phyloP scores from a whole-genome alignment of 2,329 filamentous ascomycete genomes.

The Fonsecaea nubica region DNA sequence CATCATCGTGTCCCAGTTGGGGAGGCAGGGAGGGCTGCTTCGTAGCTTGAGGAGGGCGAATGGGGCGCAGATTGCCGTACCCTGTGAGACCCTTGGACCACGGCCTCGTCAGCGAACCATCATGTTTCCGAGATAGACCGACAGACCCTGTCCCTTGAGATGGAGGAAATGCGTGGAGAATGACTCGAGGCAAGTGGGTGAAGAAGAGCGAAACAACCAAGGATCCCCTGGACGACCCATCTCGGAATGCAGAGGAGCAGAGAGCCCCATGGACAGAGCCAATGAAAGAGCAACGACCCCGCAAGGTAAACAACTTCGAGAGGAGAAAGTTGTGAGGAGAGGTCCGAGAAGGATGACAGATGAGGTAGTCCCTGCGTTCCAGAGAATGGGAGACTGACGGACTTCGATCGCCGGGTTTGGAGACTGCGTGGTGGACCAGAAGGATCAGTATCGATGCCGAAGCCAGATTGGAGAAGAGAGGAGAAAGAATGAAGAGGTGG shows the following conservation, averaged over 20 bases:
- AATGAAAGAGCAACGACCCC: conserved; percentile 13
- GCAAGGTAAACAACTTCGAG: conserved; percentile 14
- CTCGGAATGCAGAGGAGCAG: conserved; percentile 6
- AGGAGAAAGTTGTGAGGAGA: conserved; percentile 23
- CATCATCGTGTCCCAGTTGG: not conserved
- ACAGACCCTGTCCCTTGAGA: not conserved
- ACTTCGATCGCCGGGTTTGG: not conserved
- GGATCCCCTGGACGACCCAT: conserved; percentile 3
- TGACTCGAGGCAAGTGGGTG: not conserved
- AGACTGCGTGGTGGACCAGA: not conserved
- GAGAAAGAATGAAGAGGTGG: not conserved
- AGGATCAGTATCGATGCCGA: not conserved
- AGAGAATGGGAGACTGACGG: not conserved
- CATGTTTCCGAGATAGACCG: not conserved
- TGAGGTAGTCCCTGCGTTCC: conserved; percentile 5
- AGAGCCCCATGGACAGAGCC: conserved; percentile 15
- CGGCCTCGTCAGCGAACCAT: not conserved
- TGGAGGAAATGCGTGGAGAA: not conserved
- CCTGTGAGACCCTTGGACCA: not conserved
- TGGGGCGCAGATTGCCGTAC: not conserved
- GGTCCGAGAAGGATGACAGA: not conserved
- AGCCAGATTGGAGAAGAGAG: not conserved
- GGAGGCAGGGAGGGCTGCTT: not conserved
- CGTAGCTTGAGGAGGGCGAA: not conserved
- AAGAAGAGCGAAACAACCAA: not conserved